These are phyloP conservation scores for Powellomyces hirtus DNA, from an alignment of 192 early-diverging fungal genomes.

Conservation along the genomic window DNA sequence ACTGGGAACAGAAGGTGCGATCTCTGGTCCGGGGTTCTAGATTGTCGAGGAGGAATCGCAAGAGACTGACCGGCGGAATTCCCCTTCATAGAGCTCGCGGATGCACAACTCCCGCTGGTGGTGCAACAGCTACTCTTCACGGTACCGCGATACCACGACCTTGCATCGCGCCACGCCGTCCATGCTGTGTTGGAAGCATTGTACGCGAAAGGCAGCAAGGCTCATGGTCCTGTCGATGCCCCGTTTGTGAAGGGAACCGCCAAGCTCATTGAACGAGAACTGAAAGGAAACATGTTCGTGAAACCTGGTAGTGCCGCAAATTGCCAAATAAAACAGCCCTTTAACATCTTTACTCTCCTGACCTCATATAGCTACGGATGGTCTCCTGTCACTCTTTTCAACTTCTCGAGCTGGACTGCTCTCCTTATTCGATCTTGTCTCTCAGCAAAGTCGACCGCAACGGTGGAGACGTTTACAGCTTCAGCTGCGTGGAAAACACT, in stretches of 20 bases:
- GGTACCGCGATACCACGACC: conserved; percentile 68
- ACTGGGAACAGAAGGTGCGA: conserved; percentile 3
- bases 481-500: conserved; percentile 31
- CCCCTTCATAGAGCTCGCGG: conserved; percentile 12
- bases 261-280: conserved; percentile 29
- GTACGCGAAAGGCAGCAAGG: conserved; percentile 33
- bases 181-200: conserved; percentile 51
- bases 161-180: conserved; percentile 59
- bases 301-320: too few species aligned
- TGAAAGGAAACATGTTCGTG: conserved; percentile 14
- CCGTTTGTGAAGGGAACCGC: conserved; percentile 30
- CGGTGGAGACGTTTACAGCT: neutral
- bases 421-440: conserved; percentile 51
- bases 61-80: neutral
- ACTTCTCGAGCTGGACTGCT: conserved; percentile 49
- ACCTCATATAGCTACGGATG: neutral
- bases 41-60: too few species aligned
- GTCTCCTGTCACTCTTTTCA: conserved; percentile 22
- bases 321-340: too few species aligned
- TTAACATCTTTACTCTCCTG: too few species aligned
- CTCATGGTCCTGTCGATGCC: conserved; percentile 30
- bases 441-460: conserved; percentile 16
- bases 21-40: too few species aligned
- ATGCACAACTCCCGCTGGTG: conserved; percentile 2
- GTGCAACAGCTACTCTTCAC: conserved; percentile 47